phyloP scores from a whole-genome alignment of 176 grass and related monocot genomes.

The Rhynchospora pubera region DNA sequence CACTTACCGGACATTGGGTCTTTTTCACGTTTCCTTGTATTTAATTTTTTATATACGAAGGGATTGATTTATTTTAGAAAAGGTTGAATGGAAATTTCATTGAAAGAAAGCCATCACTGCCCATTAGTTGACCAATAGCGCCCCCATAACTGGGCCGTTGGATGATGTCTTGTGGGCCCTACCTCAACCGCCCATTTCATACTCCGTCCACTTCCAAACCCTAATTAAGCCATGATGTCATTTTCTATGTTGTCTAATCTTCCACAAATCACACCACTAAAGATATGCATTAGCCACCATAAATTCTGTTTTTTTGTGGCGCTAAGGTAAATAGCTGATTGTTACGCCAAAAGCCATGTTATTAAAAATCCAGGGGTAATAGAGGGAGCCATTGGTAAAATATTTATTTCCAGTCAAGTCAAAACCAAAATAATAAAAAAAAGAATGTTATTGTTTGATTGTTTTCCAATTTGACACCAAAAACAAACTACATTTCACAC shows the following conservation, averaged over 20 bases:
- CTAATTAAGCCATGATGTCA: conserved; percentile 25
- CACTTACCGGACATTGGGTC: background rate
- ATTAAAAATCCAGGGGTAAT: background rate
- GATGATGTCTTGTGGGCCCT: background rate
- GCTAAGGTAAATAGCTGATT: background rate
- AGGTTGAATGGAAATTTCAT: conserved; percentile 7
- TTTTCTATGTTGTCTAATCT: conserved; percentile 20
- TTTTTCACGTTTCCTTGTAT: background rate
- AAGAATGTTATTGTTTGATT: no score
- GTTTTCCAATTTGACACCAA: no score
- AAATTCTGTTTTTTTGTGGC: background rate
- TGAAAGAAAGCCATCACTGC: background rate
- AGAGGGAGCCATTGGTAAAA: background rate
- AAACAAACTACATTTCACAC: no score
- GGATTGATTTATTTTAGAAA: background rate
- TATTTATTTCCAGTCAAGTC: no score
- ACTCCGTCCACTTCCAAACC: background rate
- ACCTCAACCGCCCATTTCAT: conserved; percentile 21
- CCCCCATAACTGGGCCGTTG: background rate
- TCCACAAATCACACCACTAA: conserved; percentile 9
- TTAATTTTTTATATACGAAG: background rate
- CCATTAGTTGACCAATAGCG: background rate
- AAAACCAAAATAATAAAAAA: no score
- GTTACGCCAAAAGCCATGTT: background rate
- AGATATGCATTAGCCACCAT: background rate